Base-by-base conservation (phyloP, 2,329 filamentous ascomycete species). In the Graphilbum fragrans region DNA sequence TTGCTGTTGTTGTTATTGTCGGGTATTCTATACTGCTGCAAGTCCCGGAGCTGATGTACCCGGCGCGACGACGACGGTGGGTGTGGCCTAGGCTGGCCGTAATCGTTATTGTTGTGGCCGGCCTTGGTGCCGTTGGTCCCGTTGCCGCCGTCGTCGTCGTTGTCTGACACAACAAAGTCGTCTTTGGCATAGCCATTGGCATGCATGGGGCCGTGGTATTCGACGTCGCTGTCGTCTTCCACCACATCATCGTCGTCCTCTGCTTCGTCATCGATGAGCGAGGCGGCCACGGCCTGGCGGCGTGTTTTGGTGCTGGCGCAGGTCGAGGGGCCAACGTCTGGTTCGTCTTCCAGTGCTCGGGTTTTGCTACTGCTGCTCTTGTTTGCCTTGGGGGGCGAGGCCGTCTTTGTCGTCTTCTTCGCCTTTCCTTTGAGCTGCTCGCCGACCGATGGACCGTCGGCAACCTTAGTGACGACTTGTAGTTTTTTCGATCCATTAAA, bases 131-230 rank as follows among this genome's bases (percentile, higher is more conserved):
- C 61, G 27, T 56, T 55, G 43, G 62, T 61, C 49, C 64, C 57
- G 34, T 52, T 59, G 5, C 50, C 54, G 8, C 25, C 20, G 39
- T 46, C 50, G 14, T 53, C 50, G 6, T 55, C 52, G 18, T 51
- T 46, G 38, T 60, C 65, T 32, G 60, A 58, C 47, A 71, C 54
- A 49, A 67, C 58, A 46, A 65, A 64, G 36, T 57, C 52, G 52
- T 66, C 60, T 29, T 54, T 60, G 34, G 55, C 63, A 49, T 74
- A 74, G 20, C 66, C 67, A 41, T 66, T 63, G 16, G 47, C 49
- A 41, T 64, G 57, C 39, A 56, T 32, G 2, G 35, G 47, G 6
- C 56, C 37, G 52, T 57, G 19, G 58, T 55, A 49, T 7, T 66
- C 66, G 21, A 64, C 58, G 1, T 62, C 61, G 35, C 51, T 55